Evolutionary conservation across 1,139 yeast genomes (phyloP), one percentile per base, ranked within the genome.

Genomic region (Hemisphaericaspora subhashii): DNA sequence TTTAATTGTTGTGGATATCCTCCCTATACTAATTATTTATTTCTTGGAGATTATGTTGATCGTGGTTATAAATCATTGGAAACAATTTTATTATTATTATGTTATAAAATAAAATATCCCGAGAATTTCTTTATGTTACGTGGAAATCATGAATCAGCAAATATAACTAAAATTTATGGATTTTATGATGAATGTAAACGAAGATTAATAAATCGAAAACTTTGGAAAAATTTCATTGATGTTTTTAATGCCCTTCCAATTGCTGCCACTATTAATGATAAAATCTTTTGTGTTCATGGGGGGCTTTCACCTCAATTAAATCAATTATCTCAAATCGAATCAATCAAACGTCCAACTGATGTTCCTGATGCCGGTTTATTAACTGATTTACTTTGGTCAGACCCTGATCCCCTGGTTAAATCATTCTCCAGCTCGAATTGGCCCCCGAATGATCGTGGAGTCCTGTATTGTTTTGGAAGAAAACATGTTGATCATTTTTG

Each of bases 111-210:
- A 51, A 84, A 83, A 58, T 86, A 83, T 50, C 94, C 92, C 1
- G 92, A 86, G 53, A 85, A 86, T 57, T 85, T 86, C 52, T 86
- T 86, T 62, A 77, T 86, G 79, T 66, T 86, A 41, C 68, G 95
- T 55, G 95, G 95, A 30, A 86, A 86, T 58, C 95, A 86, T 58
- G 95, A 86, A 59, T 79, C 85, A 49, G 94, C 95, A 4, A 81
- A 81, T 50, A 85, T 86, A 47, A 85, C 94, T 22, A 83, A 83
- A 59, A 86, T 86, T 55, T 86, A 86, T 57, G 95, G 95, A 1
- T 86, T 86, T 55, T 86, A 86, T 56, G 95, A 86, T 60, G 95
- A 86, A 60, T 85, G 95, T 65, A 87, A 87, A 58, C 72, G 95
- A 54, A 65, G 95, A 44, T 65, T 79, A 49, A 72, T 82, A 10